Percentiles rank a stretch among this genome's conserved stretches.
These are phyloP conservation scores for Dorcoceras hygrometricum DNA, from an alignment of 257 asterid species.

Conservation along the genomic window DNA sequence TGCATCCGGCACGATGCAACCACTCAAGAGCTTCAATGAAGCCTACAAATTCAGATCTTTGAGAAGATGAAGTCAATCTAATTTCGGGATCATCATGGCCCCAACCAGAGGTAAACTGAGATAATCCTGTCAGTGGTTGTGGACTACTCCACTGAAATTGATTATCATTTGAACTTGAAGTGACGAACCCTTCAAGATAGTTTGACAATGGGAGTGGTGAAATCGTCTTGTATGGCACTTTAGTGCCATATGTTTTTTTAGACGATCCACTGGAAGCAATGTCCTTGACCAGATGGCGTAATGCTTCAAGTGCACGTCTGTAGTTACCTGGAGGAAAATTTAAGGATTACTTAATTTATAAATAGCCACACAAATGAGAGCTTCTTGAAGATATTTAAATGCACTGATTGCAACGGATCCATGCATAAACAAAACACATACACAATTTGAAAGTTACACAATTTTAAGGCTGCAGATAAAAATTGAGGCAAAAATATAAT, in stretches of 20 bases:
- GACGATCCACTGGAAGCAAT: conserved; percentile 39
- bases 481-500: not conserved
- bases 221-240: conserved; percentile 34
- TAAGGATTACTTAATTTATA: conserved; percentile 4
- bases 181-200: conserved; percentile 68
- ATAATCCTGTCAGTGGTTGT: conserved; percentile 44
- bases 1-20: conserved; percentile 36
- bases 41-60: conserved; percentile 55
- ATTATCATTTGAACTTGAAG: conserved; percentile 47
- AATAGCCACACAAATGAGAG: conserved; percentile 11
- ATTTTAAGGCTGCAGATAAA: not conserved
- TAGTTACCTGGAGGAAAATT: conserved; percentile 65
- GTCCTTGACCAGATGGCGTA: conserved; percentile 66
- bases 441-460: conserved; percentile 7
- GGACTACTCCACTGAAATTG: conserved; percentile 68
- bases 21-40: conserved; percentile 61
- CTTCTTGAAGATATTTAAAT: conserved; percentile 1
- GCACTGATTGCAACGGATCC: not conserved
- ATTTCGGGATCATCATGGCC: conserved; percentile 40
- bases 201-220: conserved; percentile 64
- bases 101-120: conserved; percentile 37
- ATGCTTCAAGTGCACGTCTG: conserved; percentile 76
- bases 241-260: conserved; percentile 32
- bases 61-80: conserved; percentile 35
- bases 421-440: conserved; percentile 13